Evolutionary conservation across 2,329 filamentous ascomycete species (phyloP).

Genomic region (Ampelomyces quisqualis): DNA sequence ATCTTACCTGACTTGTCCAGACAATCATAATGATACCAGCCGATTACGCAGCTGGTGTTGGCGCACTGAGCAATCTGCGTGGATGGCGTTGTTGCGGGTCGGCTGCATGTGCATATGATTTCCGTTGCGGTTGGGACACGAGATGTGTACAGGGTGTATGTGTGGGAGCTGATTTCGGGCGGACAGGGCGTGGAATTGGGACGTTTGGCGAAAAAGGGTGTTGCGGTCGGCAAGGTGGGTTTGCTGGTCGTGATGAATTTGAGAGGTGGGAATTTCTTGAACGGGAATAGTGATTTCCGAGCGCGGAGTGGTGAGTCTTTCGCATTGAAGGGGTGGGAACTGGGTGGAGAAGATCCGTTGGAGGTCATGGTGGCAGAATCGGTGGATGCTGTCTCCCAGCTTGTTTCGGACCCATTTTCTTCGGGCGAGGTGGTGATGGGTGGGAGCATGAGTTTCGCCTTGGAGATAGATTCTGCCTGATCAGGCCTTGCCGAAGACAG

Average conservation of each 20-base stretch:
- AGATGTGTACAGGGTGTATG: conserved; percentile 2
- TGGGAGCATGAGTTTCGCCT: no score
- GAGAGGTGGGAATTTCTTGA: neutral
- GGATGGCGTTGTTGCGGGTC: conserved; percentile 4
- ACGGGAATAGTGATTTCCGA: neutral
- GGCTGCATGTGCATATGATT: conserved; percentile 22
- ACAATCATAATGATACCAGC: conserved; percentile 27
- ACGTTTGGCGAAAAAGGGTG: conserved; percentile 10
- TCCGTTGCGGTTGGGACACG: conserved; percentile 6
- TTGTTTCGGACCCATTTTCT: no score
- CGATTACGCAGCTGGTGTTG: conserved; percentile 14
- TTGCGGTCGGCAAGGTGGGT: conserved; percentile 1
- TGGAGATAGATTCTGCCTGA: no score
- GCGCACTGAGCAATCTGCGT: conserved; percentile 20
- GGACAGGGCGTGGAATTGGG: neutral
- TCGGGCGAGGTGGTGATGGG: no score
- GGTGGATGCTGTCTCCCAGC: no score
- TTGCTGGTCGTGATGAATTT: neutral
- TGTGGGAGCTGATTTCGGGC: conserved; percentile 2
- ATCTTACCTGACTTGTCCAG: conserved; percentile 18
- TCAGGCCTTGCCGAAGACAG: no score
- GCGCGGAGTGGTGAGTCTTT: neutral
- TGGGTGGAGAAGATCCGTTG: no score
- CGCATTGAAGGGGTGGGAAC: no score
- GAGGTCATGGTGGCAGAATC: no score